Percentiles rank a stretch among this genome's conserved stretches.
These are phyloP conservation scores for Talaromyces sp. DNA, from an alignment of 2,329 filamentous ascomycete species.

Conservation along the genomic window DNA sequence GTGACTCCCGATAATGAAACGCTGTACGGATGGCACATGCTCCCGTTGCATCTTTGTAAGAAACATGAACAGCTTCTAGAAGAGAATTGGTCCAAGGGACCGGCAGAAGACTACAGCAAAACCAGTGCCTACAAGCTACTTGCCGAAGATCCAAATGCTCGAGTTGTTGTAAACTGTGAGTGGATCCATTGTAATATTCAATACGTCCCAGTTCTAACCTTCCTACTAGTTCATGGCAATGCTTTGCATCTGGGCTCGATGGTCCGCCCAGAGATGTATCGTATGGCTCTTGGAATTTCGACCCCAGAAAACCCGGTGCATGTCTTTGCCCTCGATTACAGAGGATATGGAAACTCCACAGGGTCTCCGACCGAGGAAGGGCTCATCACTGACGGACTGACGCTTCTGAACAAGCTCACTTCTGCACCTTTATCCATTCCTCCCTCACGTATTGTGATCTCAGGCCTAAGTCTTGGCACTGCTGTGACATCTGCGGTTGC, in stretches of 20 bases:
- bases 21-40: constrained; percentile 85
- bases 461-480: constrained; percentile 86
- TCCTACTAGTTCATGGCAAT: constrained; percentile 54
- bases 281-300: constrained; percentile 67
- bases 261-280: constrained; percentile 71
- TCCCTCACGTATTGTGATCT: constrained; percentile 67
- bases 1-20: constrained; percentile 69
- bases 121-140: constrained; percentile 50
- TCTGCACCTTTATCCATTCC: constrained; percentile 60
- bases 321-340: constrained; percentile 84
- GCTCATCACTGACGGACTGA: constrained; percentile 71
- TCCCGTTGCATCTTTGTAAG: constrained; percentile 72
- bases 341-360: constrained; percentile 77
- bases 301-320: constrained; percentile 61
- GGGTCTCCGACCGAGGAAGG: constrained; percentile 77
- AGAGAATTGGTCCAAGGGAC: constrained; percentile 51
- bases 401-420: constrained; percentile 63
- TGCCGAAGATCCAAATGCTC: constrained; percentile 45
- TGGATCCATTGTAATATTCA: neutral
- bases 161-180: constrained; percentile 47
- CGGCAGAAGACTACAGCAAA: constrained; percentile 40
- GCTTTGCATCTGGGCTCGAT: constrained; percentile 80
- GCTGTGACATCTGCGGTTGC: constrained; percentile 73
- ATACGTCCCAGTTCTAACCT: neutral
- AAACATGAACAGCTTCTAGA: constrained; percentile 63